These are phyloP conservation scores for Candida sp. DNA, from an alignment of 1,139 yeast genomes.

Conservation along the genomic window DNA sequence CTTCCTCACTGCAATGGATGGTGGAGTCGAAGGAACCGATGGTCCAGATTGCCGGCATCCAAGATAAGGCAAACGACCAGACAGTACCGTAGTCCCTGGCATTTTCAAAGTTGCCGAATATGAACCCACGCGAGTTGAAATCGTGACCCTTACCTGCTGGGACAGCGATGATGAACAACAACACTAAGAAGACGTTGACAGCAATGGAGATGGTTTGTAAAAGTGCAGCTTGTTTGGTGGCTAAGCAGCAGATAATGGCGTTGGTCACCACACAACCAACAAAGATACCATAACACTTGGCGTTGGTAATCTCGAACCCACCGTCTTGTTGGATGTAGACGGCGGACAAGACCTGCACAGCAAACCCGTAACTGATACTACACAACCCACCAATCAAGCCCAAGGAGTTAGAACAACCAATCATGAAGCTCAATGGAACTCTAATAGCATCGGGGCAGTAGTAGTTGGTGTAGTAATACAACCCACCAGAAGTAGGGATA, in stretches of 20 bases:
- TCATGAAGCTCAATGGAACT: conserved; percentile 46
- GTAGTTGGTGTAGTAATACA: conserved; percentile 59
- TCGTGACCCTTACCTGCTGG: conserved; percentile 52
- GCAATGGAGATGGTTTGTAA: conserved; percentile 65
- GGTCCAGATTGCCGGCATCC: conserved; percentile 73
- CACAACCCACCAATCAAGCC: conserved; percentile 43
- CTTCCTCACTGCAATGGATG: conserved; percentile 77
- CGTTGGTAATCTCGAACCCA: conserved; percentile 33
- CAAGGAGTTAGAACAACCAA: conserved; percentile 44
- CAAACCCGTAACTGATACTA: conserved; percentile 43
- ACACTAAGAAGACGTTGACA: conserved; percentile 57
- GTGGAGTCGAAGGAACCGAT: conserved; percentile 75
- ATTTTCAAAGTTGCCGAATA: conserved; percentile 62
- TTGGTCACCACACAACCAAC: conserved; percentile 35
- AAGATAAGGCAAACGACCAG: conserved; percentile 65
- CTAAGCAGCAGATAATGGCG: conserved; percentile 30
- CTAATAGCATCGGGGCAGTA: conserved; percentile 35
- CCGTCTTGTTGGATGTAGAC: conserved; percentile 35
- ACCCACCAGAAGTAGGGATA: conserved; percentile 77
- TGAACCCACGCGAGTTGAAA: conserved; percentile 41
- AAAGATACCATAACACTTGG: conserved; percentile 38
- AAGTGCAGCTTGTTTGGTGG: conserved; percentile 52
- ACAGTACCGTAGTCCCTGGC: conserved; percentile 64
- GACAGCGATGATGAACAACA: conserved; percentile 66
- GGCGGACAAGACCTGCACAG: conserved; percentile 38